A percentile compares a stretch with the other conserved stretches of the same genome.
These are phyloP conservation scores for Turnera subulata DNA, from an alignment of 345 rosid genomes.

Conservation along the genomic window DNA sequence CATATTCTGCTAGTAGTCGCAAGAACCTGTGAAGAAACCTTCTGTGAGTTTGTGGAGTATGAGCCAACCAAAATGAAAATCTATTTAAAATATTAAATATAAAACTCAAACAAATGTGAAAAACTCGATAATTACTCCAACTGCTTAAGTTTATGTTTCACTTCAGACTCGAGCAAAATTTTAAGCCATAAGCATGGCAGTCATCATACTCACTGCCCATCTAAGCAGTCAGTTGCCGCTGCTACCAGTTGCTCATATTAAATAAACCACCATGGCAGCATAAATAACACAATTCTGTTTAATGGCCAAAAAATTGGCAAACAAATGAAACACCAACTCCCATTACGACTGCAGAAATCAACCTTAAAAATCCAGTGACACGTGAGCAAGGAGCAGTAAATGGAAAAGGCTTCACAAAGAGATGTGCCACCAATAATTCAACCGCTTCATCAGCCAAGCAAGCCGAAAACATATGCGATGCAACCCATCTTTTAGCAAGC, in stretches of 20 bases:
- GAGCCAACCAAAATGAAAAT: conserved; percentile 6
- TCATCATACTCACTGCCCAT: not conserved
- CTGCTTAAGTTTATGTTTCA: no score
- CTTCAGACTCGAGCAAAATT: no score
- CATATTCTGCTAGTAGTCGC: conserved; percentile 67
- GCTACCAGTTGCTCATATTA: not conserved
- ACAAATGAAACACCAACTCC: not conserved
- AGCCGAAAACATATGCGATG: conserved; percentile 87
- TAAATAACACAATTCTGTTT: not conserved
- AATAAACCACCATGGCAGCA: not conserved
- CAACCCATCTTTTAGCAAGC: conserved; percentile 95
- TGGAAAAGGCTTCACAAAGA: conserved; percentile 78
- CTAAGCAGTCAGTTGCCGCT: not conserved
- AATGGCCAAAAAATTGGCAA: not conserved
- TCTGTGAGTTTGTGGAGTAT: not conserved
- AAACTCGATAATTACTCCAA: no score
- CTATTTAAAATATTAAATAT: not conserved
- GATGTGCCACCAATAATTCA: conserved; percentile 76
- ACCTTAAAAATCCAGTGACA: conserved; percentile 86
- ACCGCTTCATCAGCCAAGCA: conserved; percentile 83
- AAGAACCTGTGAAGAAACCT: conserved; percentile 56
- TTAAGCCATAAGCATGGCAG: not conserved
- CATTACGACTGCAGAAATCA: conserved; percentile 11
- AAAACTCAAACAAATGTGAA: not conserved
- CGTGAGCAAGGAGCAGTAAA: conserved; percentile 76